phyloP scores from a whole-genome alignment of 176 grass and related monocot species.

The Carex myosuroides region DNA sequence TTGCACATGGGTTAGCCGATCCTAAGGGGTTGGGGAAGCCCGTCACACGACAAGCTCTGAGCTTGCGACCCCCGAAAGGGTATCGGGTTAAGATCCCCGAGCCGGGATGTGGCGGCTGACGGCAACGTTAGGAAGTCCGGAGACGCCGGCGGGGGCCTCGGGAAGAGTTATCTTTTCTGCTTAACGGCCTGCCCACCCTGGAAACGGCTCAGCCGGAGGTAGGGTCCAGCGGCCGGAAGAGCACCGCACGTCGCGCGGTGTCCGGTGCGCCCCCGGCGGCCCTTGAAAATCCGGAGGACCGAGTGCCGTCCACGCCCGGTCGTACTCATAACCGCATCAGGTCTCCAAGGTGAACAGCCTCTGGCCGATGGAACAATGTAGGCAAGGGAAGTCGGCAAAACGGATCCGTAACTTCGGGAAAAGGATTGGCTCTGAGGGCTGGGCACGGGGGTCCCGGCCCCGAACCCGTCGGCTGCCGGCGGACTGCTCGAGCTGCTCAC shows the following conservation, averaged over 20 bases:
- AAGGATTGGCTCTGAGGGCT: too few relatives aligned
- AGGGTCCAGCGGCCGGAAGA: too few relatives aligned
- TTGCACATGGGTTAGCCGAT: constrained; percentile 47
- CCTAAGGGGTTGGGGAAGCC: constrained; percentile 39
- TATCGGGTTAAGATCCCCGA: constrained; percentile 42
- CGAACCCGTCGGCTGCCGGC: too few relatives aligned
- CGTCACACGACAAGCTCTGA: background rate
- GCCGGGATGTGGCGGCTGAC: constrained; percentile 47
- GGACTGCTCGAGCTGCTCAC: too few relatives aligned
- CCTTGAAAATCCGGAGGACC: too few relatives aligned
- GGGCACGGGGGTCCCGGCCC: too few relatives aligned
- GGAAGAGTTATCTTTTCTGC: constrained; percentile 76
- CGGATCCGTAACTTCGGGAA: too few relatives aligned
- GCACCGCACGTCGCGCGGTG: too few relatives aligned
- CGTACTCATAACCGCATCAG: constrained; percentile 73
- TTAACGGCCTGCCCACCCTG: constrained; percentile 60
- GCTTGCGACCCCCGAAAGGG: constrained; percentile 20
- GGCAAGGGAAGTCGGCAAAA: too few relatives aligned
- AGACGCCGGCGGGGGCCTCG: constrained; percentile 47
- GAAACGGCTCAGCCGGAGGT: too few relatives aligned
- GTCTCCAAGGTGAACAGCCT: constrained; percentile 83
- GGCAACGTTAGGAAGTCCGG: constrained; percentile 45
- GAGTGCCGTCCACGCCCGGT: constrained; percentile 39
- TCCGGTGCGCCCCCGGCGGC: too few relatives aligned
- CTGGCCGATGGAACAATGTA: too few relatives aligned